These are phyloP conservation scores for Capsicum rhomboideum DNA, from an alignment of 257 asterid genomes.

Conservation along the genomic window DNA sequence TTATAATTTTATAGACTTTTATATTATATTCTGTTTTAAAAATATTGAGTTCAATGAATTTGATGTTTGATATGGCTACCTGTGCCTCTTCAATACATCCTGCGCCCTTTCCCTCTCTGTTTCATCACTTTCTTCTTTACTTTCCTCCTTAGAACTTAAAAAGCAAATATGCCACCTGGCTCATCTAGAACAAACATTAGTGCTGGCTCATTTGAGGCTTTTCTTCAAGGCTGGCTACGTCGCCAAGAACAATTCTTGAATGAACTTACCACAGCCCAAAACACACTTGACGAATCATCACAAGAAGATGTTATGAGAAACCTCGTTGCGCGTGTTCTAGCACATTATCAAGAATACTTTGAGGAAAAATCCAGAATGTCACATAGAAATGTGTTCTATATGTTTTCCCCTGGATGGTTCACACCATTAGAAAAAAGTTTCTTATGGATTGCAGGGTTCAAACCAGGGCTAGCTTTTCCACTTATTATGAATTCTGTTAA, in stretches of 20 bases:
- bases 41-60: no score
- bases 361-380: constrained; percentile 36
- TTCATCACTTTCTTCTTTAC: neutral
- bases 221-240: constrained; percentile 26
- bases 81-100: neutral
- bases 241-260: constrained; percentile 21
- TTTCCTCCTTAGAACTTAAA: neutral
- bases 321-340: constrained; percentile 21
- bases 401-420: constrained; percentile 49
- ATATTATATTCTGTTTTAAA: no score
- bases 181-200: neutral
- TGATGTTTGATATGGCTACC: no score
- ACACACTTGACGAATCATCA: neutral
- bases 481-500: constrained; percentile 7
- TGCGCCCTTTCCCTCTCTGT: neutral
- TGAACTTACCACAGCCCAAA: constrained; percentile 14
- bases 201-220: constrained; percentile 13
- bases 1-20: no score
- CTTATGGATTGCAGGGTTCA: constrained; percentile 48
- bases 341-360: constrained; percentile 41
- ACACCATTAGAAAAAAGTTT: constrained; percentile 35
- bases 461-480: constrained; percentile 31
- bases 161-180: constrained; percentile 5
- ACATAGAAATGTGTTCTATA: constrained; percentile 18
- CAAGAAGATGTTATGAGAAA: neutral